Base-by-base conservation (phyloP, 495 filamentous ascomycete genomes). In the Xylaria castorea region DNA sequence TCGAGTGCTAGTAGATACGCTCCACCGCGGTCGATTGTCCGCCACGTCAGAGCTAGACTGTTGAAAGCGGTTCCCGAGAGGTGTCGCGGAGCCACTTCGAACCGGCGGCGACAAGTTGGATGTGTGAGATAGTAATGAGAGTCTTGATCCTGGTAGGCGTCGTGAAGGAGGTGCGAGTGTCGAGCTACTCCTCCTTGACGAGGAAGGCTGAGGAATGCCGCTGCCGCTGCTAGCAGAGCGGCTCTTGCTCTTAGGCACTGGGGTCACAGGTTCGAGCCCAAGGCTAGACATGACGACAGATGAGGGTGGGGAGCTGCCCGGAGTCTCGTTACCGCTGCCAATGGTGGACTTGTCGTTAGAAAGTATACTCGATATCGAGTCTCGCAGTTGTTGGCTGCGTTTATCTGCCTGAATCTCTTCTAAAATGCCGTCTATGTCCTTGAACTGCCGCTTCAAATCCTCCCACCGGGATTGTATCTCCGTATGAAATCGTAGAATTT, bases 351-450 rank as follows among this genome's bases (percentile, higher is more conserved):
- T 89, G 77, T 98, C 96, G 74, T 93, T 92, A 0, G 95, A 97
- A 22, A 96, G 82, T 73, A 98, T 92, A 75, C 91, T 97, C 4
- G 95, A 98, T 67, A 98, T 92, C 0, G 95, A 98, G 79, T 98
- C 96, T 40, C 96, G 91, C 66, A 97, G 86, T 71, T 92, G 93
- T 77, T 96, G 93, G 40, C 85, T 88, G 65, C 85, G 85, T 74
- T 89, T 87, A 55, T 92, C 89, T 22, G 84, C 79, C 57, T 90
- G 86, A 5, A 95, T 82, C 64, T 97, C 93, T 61, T 95, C 92
- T 34, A 98, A 77, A 20, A 86, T 84, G 25, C 85, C 68, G 81
- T 97, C 92, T 84, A 96, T 89, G 18, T 93, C 91, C 46, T 83
- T 86, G 82, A 96, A 94, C 68, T 92, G 88, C 9, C 89, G 87